Percentiles rank a stretch among this genome's conserved stretches.
Evolutionary conservation across 192 early-diverging fungal species (phyloP).

Genomic region (Geosiphon pyriformis): DNA sequence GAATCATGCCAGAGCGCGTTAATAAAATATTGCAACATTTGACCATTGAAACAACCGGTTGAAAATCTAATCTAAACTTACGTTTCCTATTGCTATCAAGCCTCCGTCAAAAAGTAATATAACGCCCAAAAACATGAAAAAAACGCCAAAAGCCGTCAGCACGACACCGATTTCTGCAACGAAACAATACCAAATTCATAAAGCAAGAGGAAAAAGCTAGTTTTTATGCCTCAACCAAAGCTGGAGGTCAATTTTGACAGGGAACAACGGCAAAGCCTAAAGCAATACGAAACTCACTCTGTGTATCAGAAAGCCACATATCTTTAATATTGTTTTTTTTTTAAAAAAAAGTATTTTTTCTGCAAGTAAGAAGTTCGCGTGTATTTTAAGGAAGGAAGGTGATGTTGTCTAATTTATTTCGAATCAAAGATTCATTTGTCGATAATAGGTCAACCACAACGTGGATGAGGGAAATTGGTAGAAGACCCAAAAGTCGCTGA

Average conservation of each 20-base stretch:
- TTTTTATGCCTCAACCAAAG: neutral
- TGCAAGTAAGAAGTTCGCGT: too few species aligned
- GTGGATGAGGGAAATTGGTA: neutral
- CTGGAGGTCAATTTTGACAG: too few species aligned
- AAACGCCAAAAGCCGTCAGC: constrained; percentile 85
- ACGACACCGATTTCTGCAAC: constrained; percentile 84
- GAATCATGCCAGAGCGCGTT: neutral
- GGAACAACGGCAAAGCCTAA: neutral
- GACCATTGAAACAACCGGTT: too few species aligned
- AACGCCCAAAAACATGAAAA: constrained; percentile 92
- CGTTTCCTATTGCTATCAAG: constrained; percentile 93
- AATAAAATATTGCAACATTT: neutral
- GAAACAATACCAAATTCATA: too few species aligned
- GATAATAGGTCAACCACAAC: neutral
- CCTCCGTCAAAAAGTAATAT: constrained; percentile 93
- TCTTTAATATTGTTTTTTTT: constrained; percentile 1
- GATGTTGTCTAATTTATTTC: too few species aligned
- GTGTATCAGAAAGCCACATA: constrained; percentile 71
- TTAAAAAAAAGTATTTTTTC: too few species aligned
- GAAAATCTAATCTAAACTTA: constrained; percentile 36
- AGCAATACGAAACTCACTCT: constrained; percentile 48
- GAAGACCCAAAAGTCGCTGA: too few species aligned
- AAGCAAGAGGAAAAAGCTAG: too few species aligned
- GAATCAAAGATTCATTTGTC: too few species aligned
- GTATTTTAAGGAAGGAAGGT: too few species aligned